Conservation (phyloP, 1,284 basidiomycete genomes). For the Xerocomus amazonicus region DNA sequence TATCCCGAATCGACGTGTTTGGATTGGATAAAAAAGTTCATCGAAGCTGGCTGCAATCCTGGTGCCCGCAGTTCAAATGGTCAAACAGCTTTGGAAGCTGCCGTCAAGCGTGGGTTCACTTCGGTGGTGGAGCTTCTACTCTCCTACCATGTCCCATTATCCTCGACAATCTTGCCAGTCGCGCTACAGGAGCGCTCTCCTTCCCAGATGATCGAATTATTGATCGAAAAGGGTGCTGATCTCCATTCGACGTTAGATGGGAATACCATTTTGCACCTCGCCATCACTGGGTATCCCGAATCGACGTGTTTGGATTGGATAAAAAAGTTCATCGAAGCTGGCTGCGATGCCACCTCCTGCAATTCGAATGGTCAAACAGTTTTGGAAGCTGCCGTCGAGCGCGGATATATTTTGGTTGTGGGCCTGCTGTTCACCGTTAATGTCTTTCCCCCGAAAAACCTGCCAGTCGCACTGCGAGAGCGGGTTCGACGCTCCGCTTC, state of each 20-base stretch:
- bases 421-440: too few relatives aligned
- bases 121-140: background rate
- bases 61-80: background rate
- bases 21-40: background rate
- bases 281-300: background rate
- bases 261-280: background rate
- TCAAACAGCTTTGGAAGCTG: background rate
- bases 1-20: background rate
- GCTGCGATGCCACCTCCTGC: too few relatives aligned
- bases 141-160: background rate
- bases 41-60: background rate
- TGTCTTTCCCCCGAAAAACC: too few relatives aligned
- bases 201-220: background rate
- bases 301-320: too few relatives aligned
- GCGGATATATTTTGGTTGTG: too few relatives aligned
- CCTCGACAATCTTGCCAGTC: background rate
- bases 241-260: background rate
- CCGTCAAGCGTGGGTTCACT: background rate
- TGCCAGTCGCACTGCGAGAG: too few relatives aligned
- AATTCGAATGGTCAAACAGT: too few relatives aligned
- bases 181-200: background rate
- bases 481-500: too few relatives aligned
- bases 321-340: too few relatives aligned
- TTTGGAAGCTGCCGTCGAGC: too few relatives aligned
- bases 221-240: background rate